Percentiles rank a stretch among this genome's conserved stretches.
Evolutionary conservation across 2,329 filamentous ascomycete species (phyloP).

Genomic region (Coleophoma crateriformis): DNA sequence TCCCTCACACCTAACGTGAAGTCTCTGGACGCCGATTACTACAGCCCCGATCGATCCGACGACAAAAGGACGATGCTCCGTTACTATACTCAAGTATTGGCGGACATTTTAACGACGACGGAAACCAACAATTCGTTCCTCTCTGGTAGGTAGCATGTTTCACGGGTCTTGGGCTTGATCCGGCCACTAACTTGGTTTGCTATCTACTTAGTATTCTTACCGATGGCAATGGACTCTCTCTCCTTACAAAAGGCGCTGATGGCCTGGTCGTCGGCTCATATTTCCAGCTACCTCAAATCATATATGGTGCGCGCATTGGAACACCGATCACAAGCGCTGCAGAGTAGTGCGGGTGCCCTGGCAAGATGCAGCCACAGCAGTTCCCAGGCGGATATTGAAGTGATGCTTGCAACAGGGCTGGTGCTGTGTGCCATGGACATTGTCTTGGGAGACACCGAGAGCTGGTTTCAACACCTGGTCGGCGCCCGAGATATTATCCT

Average conservation of each 20-base stretch:
- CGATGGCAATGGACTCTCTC: slow-evolving; percentile 7
- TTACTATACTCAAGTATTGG: slow-evolving; percentile 5
- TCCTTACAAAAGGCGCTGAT: slow-evolving; percentile 2
- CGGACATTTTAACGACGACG: slow-evolving; percentile 3
- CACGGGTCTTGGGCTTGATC: background rate
- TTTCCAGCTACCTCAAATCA: slow-evolving; percentile 1
- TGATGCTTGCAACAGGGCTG: slow-evolving; percentile 3
- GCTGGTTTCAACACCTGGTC: slow-evolving; percentile 4
- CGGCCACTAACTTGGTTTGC: background rate
- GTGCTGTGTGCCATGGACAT: slow-evolving; percentile 5
- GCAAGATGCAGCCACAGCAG: background rate
- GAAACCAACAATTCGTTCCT: background rate
- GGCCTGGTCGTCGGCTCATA: slow-evolving; percentile 8
- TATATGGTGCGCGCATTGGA: slow-evolving; percentile 1
- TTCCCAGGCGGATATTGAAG: background rate
- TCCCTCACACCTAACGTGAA: background rate
- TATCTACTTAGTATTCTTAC: slow-evolving; percentile 5
- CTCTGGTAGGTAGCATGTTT: background rate
- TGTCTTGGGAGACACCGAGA: slow-evolving; percentile 4
- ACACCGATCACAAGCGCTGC: slow-evolving; percentile 1
- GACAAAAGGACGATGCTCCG: slow-evolving; percentile 1
- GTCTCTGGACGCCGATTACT: background rate
- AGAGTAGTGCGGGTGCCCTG: background rate
- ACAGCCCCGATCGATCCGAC: background rate
- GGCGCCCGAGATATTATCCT: slow-evolving; percentile 4